phyloP scores from a whole-genome alignment of 2,329 filamentous ascomycete genomes.

The Cephalotrichum gorgonifer region DNA sequence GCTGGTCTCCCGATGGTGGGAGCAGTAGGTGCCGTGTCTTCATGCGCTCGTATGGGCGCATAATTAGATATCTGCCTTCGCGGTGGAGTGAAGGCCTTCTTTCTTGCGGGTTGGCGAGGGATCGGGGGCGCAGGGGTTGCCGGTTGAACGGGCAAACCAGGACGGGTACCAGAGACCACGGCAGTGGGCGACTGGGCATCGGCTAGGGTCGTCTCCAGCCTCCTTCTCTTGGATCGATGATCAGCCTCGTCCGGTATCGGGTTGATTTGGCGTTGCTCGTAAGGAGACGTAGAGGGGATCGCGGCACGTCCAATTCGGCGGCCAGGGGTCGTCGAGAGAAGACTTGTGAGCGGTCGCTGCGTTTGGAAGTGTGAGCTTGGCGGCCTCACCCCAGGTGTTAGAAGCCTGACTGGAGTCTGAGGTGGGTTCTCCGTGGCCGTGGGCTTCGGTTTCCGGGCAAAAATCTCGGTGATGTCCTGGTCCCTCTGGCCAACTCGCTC shows the following conservation, averaged over 20 bases:
- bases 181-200: neutral
- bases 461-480: slow-evolving; percentile 66
- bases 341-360: slow-evolving; percentile 32
- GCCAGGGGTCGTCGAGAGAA: slow-evolving; percentile 50
- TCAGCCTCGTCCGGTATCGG: neutral
- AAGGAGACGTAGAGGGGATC: slow-evolving; percentile 51
- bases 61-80: neutral
- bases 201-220: neutral
- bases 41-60: neutral
- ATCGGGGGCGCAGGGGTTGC: neutral
- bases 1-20: neutral
- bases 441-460: slow-evolving; percentile 46
- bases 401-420: slow-evolving; percentile 3
- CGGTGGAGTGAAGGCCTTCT: neutral
- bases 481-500: slow-evolving; percentile 63
- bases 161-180: neutral
- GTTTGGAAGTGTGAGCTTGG: slow-evolving; percentile 22
- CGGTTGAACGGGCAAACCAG: neutral
- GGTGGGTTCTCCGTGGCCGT: slow-evolving; percentile 9
- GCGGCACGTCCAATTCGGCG: slow-evolving; percentile 36
- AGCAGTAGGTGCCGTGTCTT: neutral
- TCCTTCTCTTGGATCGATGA: neutral
- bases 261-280: slow-evolving; percentile 41
- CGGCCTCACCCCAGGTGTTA: neutral
- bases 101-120: neutral